A percentile compares a stretch with the other conserved stretches of the same genome.
Conservation (phyloP, 2,329 filamentous ascomycete genomes). For the Microcyclosporella mali region DNA sequence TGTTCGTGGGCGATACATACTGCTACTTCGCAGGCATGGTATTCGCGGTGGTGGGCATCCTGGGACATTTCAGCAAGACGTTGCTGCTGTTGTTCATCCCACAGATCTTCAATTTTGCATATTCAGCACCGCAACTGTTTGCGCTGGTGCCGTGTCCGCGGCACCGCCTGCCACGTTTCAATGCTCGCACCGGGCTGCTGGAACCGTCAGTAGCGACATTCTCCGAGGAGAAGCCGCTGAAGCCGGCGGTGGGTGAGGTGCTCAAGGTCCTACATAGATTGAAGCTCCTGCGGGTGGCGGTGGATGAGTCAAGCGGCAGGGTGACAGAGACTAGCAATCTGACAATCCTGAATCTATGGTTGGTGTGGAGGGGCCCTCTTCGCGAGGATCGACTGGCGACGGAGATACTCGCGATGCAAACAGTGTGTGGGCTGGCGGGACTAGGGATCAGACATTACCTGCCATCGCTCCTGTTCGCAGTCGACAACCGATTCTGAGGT, state of each 20-base stretch:
- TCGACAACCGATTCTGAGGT: constrained; percentile 59
- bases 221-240: constrained; percentile 58
- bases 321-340: constrained; percentile 82
- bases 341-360: constrained; percentile 90
- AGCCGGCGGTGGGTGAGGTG: constrained; percentile 53
- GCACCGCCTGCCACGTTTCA: constrained; percentile 85
- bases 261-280: constrained; percentile 65
- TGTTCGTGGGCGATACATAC: constrained; percentile 98
- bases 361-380: constrained; percentile 90
- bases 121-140: constrained; percentile 88
- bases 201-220: constrained; percentile 80
- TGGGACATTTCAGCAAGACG: constrained; percentile 97
- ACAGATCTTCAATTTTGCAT: constrained; percentile 94
- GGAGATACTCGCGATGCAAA: constrained; percentile 76
- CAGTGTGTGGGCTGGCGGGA: constrained; percentile 68
- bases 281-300: constrained; percentile 60
- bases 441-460: constrained; percentile 80
- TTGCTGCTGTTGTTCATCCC: constrained; percentile 83
- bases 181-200: constrained; percentile 73
- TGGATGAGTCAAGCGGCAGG: constrained; percentile 56
- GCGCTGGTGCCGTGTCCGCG: constrained; percentile 84
- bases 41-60: constrained; percentile 91
- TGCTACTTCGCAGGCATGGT: constrained; percentile 99
- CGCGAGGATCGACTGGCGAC: constrained; percentile 76
- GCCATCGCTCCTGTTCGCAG: constrained; percentile 80